These are phyloP conservation scores for Apiospora pterosperma DNA, from an alignment of 2,329 filamentous ascomycete species.

Conservation along the genomic window DNA sequence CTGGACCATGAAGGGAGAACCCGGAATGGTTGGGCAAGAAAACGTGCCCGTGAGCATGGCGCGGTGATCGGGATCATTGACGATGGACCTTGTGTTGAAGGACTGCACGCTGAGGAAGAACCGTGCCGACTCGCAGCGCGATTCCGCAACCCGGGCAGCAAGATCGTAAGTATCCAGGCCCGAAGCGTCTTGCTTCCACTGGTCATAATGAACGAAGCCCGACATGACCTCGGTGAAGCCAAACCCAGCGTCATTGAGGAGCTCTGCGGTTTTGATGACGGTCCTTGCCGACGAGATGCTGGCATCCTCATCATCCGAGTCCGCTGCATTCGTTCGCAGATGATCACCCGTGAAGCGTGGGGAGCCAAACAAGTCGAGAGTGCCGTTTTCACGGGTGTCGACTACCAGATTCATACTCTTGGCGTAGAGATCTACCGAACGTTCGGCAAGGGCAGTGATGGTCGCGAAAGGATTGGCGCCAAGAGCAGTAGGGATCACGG, in stretches of 20 bases:
- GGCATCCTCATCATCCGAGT: slow-evolving; percentile 30
- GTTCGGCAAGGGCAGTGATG: slow-evolving; percentile 65
- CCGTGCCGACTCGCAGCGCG: slow-evolving; percentile 52
- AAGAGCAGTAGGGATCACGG: slow-evolving; percentile 59
- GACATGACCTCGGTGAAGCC: slow-evolving; percentile 65
- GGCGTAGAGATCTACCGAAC: slow-evolving; percentile 53
- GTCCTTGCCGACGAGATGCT: slow-evolving; percentile 33
- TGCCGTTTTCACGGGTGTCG: slow-evolving; percentile 40
- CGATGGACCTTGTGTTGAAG: slow-evolving; percentile 47
- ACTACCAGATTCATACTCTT: slow-evolving; percentile 38
- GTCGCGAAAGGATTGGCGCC: slow-evolving; percentile 68
- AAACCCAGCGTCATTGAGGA: slow-evolving; percentile 45
- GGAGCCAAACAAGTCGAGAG: slow-evolving; percentile 52
- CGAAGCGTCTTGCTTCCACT: slow-evolving; percentile 9
- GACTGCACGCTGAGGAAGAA: slow-evolving; percentile 58
- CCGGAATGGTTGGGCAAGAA: slow-evolving; percentile 49
- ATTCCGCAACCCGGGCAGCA: slow-evolving; percentile 48
- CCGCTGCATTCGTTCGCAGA: slow-evolving; percentile 5
- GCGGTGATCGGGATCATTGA: slow-evolving; percentile 44
- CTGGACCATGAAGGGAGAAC: slow-evolving; percentile 59
- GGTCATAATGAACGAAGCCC: slow-evolving; percentile 52
- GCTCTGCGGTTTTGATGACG: slow-evolving; percentile 39
- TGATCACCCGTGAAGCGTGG: slow-evolving; percentile 31
- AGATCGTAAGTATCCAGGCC: slow-evolving; percentile 49
- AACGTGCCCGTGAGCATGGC: slow-evolving; percentile 58